phyloP scores from a whole-genome alignment of 768 basidiomycete genomes.

The Leccinum longicurvipes region DNA sequence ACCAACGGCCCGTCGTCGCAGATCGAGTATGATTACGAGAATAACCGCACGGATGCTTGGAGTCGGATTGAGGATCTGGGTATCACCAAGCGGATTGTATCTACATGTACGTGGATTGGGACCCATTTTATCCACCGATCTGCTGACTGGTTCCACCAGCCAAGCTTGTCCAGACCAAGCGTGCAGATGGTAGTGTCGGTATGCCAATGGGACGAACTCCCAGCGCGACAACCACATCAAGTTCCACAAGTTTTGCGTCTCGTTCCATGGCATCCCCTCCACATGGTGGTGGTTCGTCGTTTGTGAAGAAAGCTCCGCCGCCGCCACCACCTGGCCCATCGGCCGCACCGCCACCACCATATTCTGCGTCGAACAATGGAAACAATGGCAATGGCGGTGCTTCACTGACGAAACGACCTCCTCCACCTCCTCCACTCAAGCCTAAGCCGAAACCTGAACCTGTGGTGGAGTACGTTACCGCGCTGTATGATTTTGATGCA shows the following conservation, averaged over 20 bases:
- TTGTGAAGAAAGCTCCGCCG: conserved; percentile 43
- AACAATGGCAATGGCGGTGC: conserved; percentile 21
- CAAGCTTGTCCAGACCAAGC: conserved; percentile 61
- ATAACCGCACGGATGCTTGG: conserved; percentile 79
- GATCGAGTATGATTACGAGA: conserved; percentile 75
- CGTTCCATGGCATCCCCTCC: conserved; percentile 25
- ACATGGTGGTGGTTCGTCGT: conserved; percentile 26
- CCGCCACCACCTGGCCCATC: conserved; percentile 32
- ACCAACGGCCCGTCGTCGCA: conserved; percentile 61
- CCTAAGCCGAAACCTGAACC: conserved; percentile 76
- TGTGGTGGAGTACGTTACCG: conserved; percentile 74
- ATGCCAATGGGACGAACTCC: conserved; percentile 35
- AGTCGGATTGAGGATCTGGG: conserved; percentile 72
- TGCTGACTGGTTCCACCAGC: conserved; percentile 39
- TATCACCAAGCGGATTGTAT: conserved; percentile 80
- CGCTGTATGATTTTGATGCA: conserved; percentile 91
- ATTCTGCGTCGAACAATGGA: conserved; percentile 20
- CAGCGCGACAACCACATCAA: conserved; percentile 24
- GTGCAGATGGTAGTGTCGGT: conserved; percentile 31
- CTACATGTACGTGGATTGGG: conserved; percentile 66
- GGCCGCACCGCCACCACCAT: conserved; percentile 45
- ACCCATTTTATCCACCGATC: not conserved
- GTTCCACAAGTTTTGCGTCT: conserved; percentile 26
- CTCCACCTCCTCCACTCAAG: conserved; percentile 90
- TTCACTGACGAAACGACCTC: conserved; percentile 64